Conservation (phyloP, 495 filamentous ascomycete species). For the Hypoxylon trugodes region DNA sequence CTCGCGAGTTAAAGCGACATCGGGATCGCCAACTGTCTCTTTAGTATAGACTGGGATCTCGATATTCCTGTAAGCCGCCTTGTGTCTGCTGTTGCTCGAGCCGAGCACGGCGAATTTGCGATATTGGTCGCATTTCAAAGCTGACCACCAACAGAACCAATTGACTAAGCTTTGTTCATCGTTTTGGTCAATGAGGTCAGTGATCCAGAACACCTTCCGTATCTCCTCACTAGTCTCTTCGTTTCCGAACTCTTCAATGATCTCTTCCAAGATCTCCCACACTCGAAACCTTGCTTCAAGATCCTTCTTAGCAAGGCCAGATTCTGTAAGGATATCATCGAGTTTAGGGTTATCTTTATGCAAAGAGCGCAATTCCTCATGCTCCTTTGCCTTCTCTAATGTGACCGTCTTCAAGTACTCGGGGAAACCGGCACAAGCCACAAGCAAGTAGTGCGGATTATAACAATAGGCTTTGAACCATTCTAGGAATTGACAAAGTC, state of each 20-base stretch:
- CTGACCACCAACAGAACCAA: constrained; percentile 65
- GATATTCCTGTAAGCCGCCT: constrained; percentile 46
- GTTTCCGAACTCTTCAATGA: constrained; percentile 36
- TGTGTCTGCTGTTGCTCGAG: constrained; percentile 42
- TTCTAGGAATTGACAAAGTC: constrained; percentile 59
- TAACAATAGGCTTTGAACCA: constrained; percentile 59
- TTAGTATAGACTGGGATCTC: constrained; percentile 51
- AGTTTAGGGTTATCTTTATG: constrained; percentile 20
- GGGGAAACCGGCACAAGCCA: constrained; percentile 52
- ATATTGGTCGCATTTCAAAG: constrained; percentile 53
- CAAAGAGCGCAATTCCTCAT: constrained; percentile 26
- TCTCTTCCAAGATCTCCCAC: constrained; percentile 34
- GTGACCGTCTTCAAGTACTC: constrained; percentile 53
- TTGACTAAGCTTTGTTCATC: constrained; percentile 62
- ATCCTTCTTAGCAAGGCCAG: constrained; percentile 25
- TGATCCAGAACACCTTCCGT: constrained; percentile 54
- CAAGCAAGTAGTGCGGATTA: constrained; percentile 36
- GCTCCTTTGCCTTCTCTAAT: constrained; percentile 48
- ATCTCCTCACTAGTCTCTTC: constrained; percentile 44
- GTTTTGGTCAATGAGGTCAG: constrained; percentile 55
- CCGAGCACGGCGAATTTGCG: constrained; percentile 59
- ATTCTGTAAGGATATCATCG: constrained; percentile 16
- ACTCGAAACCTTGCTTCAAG: constrained; percentile 36
- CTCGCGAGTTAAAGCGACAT: constrained; percentile 28
- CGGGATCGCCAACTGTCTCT: constrained; percentile 51